These are phyloP conservation scores for Fusarium sp. DNA, from an alignment of 2,329 filamentous ascomycete genomes.

Conservation along the genomic window DNA sequence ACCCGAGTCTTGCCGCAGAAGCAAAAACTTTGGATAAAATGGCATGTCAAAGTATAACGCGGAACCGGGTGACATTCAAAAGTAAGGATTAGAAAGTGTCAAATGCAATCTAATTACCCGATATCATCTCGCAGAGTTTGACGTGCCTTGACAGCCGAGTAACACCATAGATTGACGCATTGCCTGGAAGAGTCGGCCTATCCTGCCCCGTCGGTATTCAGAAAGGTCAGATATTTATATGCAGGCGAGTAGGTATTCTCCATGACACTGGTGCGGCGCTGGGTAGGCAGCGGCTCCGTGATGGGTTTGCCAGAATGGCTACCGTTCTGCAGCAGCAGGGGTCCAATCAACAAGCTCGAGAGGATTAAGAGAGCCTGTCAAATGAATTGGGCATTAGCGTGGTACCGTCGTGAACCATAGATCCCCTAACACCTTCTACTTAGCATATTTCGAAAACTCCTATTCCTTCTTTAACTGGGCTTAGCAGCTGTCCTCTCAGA, in stretches of 20 bases:
- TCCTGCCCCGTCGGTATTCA: accelerated
- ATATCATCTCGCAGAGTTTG: neutral
- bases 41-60: neutral
- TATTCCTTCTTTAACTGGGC: neutral
- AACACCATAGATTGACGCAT: neutral
- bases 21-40: neutral
- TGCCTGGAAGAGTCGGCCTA: no score
- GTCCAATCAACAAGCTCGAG: accelerated
- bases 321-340: neutral
- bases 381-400: neutral
- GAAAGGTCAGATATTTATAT: no score
- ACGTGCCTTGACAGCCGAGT: no score
- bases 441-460: neutral
- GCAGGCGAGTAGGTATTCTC: no score
- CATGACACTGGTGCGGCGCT: neutral
- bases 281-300: neutral
- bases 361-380: no score
- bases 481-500: slow-evolving; percentile 9
- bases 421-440: neutral
- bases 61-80: neutral
- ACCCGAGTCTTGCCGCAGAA: neutral
- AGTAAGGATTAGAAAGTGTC: neutral
- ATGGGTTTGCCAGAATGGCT: no score
- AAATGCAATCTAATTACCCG: neutral
- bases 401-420: neutral